Percentiles rank a stretch among this genome's conserved stretches.
These are phyloP conservation scores for Phytophthora vignae DNA, from an alignment of 352 stramenopile genomes.

Conservation along the genomic window DNA sequence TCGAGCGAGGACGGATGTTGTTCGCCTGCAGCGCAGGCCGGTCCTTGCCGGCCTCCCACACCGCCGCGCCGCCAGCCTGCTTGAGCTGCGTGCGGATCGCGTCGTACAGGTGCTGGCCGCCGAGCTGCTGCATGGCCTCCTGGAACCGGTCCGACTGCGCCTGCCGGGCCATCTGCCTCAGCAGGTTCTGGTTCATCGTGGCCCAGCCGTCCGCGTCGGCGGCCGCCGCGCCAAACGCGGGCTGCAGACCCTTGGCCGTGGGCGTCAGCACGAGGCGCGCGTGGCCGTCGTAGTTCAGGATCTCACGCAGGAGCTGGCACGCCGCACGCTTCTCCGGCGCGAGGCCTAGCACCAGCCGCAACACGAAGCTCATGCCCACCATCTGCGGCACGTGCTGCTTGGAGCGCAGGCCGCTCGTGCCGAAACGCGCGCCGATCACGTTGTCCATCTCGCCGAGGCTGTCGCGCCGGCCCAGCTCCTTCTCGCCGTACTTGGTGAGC, in stretches of 20 bases:
- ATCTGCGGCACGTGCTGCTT: conserved; percentile 12
- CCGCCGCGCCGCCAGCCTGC: conserved; percentile 5
- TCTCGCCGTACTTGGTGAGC: conserved; percentile 20
- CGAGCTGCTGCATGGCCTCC: conserved; percentile 10
- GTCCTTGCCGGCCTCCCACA: conserved; percentile 14
- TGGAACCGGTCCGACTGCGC: conserved; percentile 15
- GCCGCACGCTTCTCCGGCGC: conserved; percentile 12
- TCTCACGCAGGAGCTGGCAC: conserved; percentile 6
- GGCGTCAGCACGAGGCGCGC: conserved; percentile 9
- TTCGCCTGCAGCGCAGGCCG: conserved; percentile 1
- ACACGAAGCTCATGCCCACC: conserved; percentile 14
- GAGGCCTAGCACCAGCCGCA: conserved; percentile 13
- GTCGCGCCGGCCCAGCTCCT: conserved; percentile 5
- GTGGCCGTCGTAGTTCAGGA: conserved; percentile 9
- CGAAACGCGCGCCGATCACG: conserved; percentile 10
- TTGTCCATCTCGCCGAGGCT: conserved; percentile 19
- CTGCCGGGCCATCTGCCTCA: conserved; percentile 9
- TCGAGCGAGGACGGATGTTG: background rate
- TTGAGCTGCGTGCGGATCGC: conserved; percentile 15
- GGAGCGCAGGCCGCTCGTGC: conserved; percentile 12
- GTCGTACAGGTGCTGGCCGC: conserved; percentile 14
- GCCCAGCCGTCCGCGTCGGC: conserved; percentile 4
- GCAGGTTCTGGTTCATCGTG: background rate
- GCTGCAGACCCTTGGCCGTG: conserved; percentile 7
- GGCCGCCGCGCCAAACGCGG: background rate